Conservation (phyloP, 2,329 filamentous ascomycete genomes). For the Aspergillus sergii region DNA sequence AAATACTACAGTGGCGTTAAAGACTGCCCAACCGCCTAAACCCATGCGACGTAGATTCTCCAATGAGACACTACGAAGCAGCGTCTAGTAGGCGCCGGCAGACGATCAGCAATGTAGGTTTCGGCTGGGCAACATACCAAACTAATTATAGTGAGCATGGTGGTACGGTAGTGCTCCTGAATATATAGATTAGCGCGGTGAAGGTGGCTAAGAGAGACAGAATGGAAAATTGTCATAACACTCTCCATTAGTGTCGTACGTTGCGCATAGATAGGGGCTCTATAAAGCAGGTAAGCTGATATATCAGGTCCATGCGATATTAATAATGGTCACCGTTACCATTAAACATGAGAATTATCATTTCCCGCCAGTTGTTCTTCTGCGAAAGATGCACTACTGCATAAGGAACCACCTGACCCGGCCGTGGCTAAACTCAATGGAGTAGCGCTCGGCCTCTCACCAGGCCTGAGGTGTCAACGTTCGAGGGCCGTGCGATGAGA, state of each 20-base stretch:
- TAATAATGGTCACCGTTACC: not conserved
- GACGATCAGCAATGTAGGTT: not conserved
- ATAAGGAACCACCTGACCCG: constrained; percentile 11
- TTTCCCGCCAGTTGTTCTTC: not conserved
- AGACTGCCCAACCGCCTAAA: not conserved
- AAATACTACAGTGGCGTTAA: not conserved
- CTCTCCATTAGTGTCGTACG: not conserved
- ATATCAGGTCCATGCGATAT: not conserved
- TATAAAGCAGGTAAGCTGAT: not conserved
- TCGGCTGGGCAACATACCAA: not conserved
- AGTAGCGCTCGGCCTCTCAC: constrained; percentile 3
- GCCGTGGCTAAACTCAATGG: constrained; percentile 7
- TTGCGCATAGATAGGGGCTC: not conserved
- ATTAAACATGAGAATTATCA: not conserved
- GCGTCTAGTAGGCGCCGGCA: constrained; percentile 1
- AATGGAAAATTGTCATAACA: not conserved
- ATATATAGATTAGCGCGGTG: not conserved
- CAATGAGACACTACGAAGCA: not conserved
- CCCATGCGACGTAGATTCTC: not conserved
- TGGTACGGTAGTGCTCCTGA: not conserved
- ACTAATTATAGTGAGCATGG: not conserved
- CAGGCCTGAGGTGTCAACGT: constrained; percentile 18
- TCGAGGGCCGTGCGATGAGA: constrained; percentile 15
- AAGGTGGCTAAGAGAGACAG: not conserved
- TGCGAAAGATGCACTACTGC: constrained; percentile 4